These are phyloP conservation scores for Scedosporium apiospermum DNA, from an alignment of 2,329 filamentous ascomycete genomes.

Conservation along the genomic window DNA sequence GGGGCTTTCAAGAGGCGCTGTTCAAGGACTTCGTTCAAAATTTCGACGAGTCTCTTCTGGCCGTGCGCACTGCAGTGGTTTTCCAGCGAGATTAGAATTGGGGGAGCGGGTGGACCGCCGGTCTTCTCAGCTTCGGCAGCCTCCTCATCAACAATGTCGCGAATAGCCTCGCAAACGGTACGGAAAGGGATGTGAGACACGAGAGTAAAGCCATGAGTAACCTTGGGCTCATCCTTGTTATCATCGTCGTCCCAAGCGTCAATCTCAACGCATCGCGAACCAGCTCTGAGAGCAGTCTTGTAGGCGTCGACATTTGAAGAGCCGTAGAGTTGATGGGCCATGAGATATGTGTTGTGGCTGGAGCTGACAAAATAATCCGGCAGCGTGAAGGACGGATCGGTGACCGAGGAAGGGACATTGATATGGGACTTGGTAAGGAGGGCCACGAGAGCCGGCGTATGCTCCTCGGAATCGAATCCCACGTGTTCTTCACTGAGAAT, in stretches of 20 bases:
- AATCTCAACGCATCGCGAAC: constrained; percentile 63
- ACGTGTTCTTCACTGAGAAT: constrained; percentile 40
- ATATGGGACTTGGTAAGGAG: constrained; percentile 50
- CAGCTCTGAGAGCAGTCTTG: constrained; percentile 49
- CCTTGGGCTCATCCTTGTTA: constrained; percentile 54
- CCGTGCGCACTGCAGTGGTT: constrained; percentile 55
- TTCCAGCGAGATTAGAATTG: constrained; percentile 56
- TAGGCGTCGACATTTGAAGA: constrained; percentile 54
- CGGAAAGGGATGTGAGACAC: constrained; percentile 58
- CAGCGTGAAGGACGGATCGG: constrained; percentile 49
- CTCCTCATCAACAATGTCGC: constrained; percentile 52
- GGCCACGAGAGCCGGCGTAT: constrained; percentile 33
- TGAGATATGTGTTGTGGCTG: constrained; percentile 64
- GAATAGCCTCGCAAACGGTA: constrained; percentile 54
- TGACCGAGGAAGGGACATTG: constrained; percentile 41
- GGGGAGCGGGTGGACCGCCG: constrained; percentile 34
- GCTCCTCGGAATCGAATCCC: constrained; percentile 31
- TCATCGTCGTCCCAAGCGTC: constrained; percentile 61
- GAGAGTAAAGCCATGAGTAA: constrained; percentile 61
- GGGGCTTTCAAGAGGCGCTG: constrained; percentile 48
- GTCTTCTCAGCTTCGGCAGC: constrained; percentile 26
- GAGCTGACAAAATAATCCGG: constrained; percentile 65
- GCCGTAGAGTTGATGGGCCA: constrained; percentile 61
- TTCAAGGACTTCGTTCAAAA: constrained; percentile 56
- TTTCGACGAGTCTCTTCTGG: constrained; percentile 50